phyloP scores from a whole-genome alignment of 306 rosid genomes.

The Medicago lupulina region DNA sequence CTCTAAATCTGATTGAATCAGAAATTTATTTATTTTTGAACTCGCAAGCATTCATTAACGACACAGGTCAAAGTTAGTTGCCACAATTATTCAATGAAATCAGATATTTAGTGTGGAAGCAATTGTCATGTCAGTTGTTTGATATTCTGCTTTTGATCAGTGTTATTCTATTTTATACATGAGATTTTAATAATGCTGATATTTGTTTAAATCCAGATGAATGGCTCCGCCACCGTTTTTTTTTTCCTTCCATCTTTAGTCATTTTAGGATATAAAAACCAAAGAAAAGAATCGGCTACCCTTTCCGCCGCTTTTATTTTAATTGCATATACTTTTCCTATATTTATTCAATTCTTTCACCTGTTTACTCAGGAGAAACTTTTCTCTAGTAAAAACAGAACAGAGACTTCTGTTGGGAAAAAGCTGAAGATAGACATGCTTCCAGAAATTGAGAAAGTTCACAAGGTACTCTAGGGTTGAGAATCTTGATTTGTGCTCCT shows the following conservation, averaged over 20 bases:
- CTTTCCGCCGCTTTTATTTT: neutral
- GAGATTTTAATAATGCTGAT: slow-evolving; percentile 24
- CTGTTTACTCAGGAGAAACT: slow-evolving; percentile 80
- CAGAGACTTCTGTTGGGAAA: slow-evolving; percentile 90
- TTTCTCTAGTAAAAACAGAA: slow-evolving; percentile 85
- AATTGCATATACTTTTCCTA: slow-evolving; percentile 20
- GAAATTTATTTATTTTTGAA: slow-evolving; percentile 17
- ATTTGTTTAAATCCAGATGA: slow-evolving; percentile 23
- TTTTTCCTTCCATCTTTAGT: slow-evolving; percentile 11
- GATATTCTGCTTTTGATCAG: slow-evolving; percentile 30
- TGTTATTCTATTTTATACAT: slow-evolving; percentile 4
- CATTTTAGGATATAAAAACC: neutral
- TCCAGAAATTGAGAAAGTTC: slow-evolving; percentile 97
- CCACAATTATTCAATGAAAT: slow-evolving; percentile 20
- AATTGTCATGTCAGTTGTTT: slow-evolving; percentile 20
- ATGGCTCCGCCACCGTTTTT: neutral
- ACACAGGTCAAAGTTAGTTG: slow-evolving; percentile 11
- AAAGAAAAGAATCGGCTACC: neutral
- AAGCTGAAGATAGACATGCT: slow-evolving; percentile 94
- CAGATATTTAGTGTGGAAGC: slow-evolving; percentile 13
- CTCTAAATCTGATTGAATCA: neutral
- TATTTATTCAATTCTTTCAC: slow-evolving; percentile 42
- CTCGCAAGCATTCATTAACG: slow-evolving; percentile 1
- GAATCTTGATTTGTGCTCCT: slow-evolving; percentile 33
- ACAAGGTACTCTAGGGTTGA: slow-evolving; percentile 67